Conservation (phyloP, 768 basidiomycete genomes). For the Kwoniella newhampshirensis region DNA sequence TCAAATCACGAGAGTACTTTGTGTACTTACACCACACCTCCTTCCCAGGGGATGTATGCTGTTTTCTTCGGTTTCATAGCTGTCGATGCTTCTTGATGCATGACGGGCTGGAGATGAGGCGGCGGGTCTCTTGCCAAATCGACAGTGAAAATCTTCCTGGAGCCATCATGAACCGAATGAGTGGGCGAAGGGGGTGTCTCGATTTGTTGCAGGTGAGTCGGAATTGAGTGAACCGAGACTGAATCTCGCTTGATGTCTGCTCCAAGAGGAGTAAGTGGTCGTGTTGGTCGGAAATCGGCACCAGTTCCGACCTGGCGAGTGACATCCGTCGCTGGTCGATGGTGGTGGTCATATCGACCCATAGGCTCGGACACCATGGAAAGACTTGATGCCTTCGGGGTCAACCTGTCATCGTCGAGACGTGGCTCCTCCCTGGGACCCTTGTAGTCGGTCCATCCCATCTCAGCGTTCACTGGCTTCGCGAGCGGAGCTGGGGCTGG, state of each 20-base stretch:
- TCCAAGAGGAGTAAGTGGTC: not conserved
- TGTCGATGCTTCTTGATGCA: not conserved
- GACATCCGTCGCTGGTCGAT: too few relatives aligned
- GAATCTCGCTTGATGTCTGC: too few relatives aligned
- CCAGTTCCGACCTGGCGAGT: too few relatives aligned
- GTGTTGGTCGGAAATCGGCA: constrained; percentile 1
- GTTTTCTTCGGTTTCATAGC: not conserved
- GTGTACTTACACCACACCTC: constrained; percentile 10
- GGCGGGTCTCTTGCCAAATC: not conserved
- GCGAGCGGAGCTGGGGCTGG: constrained; percentile 31
- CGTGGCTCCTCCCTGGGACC: too few relatives aligned
- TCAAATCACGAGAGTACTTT: not conserved
- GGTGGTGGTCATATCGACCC: too few relatives aligned
- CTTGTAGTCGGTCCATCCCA: constrained; percentile 24
- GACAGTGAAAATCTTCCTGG: not conserved
- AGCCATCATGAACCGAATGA: not conserved
- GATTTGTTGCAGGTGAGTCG: too few relatives aligned
- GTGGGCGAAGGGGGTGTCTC: not conserved
- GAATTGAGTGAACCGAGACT: too few relatives aligned
- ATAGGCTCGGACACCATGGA: too few relatives aligned
- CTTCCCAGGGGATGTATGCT: constrained; percentile 7
- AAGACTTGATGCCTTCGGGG: too few relatives aligned
- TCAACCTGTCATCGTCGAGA: too few relatives aligned
- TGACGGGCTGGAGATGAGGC: too few relatives aligned
- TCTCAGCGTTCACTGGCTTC: constrained; percentile 21